phyloP scores from a whole-genome alignment of 75 land plant genomes.

The Isoetes taiwanensis region DNA sequence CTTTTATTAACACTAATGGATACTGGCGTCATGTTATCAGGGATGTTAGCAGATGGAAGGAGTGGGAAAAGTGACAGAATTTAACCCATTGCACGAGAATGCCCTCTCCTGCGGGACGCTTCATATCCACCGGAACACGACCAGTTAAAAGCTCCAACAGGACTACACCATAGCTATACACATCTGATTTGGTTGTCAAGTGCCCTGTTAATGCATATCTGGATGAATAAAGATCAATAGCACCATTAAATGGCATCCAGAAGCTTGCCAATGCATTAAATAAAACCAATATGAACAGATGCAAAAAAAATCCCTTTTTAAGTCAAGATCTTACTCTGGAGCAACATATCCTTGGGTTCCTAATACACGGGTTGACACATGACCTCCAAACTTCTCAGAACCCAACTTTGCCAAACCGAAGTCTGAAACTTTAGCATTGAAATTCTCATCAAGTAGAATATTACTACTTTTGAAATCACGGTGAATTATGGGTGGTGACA shows the following conservation, averaged over 20 bases:
- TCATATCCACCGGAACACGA: not conserved
- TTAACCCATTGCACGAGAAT: not conserved
- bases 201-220: slow-evolving; percentile 4
- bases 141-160: not conserved
- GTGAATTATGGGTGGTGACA: not conserved
- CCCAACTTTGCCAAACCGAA: not conserved
- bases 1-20: not conserved
- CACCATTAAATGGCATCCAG: not conserved
- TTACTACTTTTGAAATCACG: slow-evolving; percentile 1
- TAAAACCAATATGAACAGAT: not conserved
- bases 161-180: slow-evolving; percentile 4
- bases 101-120: not conserved
- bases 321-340: not conserved
- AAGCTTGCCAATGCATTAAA: not conserved
- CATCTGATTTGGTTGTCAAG: slow-evolving; percentile 4
- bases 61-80: not conserved
- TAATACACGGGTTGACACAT: not conserved
- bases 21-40: too few species aligned
- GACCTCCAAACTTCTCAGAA: not conserved
- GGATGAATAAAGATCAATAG: not conserved
- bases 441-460: slow-evolving; percentile 1
- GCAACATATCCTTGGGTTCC: slow-evolving; percentile 5
- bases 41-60: not conserved
- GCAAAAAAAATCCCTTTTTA: too few species aligned
- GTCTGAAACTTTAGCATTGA: not conserved